Conservation (phyloP, 176 grass and related monocot genomes). For the Zea luxurians region DNA sequence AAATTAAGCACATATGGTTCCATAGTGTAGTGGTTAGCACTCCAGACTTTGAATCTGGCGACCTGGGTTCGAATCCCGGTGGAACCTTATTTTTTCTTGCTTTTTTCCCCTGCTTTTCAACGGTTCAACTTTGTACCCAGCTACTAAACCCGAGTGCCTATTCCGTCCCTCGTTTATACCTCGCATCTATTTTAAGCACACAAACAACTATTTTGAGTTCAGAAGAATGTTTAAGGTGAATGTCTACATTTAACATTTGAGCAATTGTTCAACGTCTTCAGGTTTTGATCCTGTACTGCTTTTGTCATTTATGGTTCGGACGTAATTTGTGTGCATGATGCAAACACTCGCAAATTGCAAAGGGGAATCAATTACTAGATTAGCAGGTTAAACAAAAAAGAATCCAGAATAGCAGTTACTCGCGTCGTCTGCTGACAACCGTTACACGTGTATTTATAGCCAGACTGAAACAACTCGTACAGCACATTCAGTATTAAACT, state of each 20-base stretch:
- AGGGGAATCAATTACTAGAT: not conserved
- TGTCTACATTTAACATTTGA: too few relatives aligned
- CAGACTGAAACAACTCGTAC: not conserved
- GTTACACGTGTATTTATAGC: not conserved
- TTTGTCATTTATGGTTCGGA: not conserved
- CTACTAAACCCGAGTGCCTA: not conserved
- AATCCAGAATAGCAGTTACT: not conserved
- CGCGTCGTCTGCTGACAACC: not conserved
- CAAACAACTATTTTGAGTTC: not conserved
- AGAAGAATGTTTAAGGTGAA: too few relatives aligned
- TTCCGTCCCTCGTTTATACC: not conserved
- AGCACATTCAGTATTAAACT: not conserved
- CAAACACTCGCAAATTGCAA: not conserved
- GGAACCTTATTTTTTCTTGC: conserved; percentile 14
- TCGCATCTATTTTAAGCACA: not conserved
- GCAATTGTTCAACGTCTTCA: too few relatives aligned
- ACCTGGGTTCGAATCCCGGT: conserved; percentile 86
- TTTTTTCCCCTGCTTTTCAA: not conserved
- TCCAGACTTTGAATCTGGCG: conserved; percentile 95
- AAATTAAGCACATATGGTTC: not conserved
- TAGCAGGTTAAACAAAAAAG: not conserved
- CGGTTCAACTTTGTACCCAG: not conserved
- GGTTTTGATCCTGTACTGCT: not conserved
- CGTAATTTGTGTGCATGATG: not conserved
- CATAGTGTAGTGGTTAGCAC: conserved; percentile 88